These are phyloP conservation scores for Heritiera fomes DNA, from an alignment of 345 rosid genomes.

Conservation along the genomic window DNA sequence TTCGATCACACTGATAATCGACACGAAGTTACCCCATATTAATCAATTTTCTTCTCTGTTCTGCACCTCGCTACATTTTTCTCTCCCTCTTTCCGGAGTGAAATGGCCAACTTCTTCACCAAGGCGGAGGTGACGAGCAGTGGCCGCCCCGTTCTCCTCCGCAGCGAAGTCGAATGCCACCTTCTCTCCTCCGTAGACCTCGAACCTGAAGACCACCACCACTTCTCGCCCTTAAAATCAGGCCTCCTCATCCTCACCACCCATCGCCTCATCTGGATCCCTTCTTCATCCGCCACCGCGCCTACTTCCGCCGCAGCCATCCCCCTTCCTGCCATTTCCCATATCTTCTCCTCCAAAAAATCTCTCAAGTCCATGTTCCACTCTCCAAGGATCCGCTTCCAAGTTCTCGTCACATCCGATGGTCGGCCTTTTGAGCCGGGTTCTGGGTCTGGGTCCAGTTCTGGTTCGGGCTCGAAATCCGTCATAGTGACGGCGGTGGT, in stretches of 20 bases:
- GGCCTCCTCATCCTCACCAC: constrained; percentile 78
- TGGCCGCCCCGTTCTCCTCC: constrained; percentile 78
- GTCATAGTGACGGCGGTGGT: constrained; percentile 62
- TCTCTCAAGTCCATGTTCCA: constrained; percentile 80
- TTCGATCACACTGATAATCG: background rate
- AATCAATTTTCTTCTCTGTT: background rate
- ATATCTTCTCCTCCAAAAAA: constrained; percentile 58
- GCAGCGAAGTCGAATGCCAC: constrained; percentile 69
- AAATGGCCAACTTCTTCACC: constrained; percentile 30
- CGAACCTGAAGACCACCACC: constrained; percentile 54
- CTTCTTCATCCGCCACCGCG: constrained; percentile 40
- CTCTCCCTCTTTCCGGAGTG: background rate
- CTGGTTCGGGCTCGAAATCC: constrained; percentile 37
- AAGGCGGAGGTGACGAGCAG: constrained; percentile 59
- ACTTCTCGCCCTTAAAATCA: constrained; percentile 47
- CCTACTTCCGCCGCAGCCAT: constrained; percentile 34
- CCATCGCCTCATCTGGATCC: constrained; percentile 90
- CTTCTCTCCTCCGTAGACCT: constrained; percentile 79
- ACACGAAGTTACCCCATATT: background rate
- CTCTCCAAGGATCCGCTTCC: constrained; percentile 83
- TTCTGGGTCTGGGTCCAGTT: constrained; percentile 12
- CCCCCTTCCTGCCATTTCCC: constrained; percentile 53
- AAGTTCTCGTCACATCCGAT: constrained; percentile 41
- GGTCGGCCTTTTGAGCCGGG: constrained; percentile 29
- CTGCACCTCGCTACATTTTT: background rate